phyloP scores from a whole-genome alignment of 202 grass and related monocot genomes.

The Thinopyrum obtusiflorum region DNA sequence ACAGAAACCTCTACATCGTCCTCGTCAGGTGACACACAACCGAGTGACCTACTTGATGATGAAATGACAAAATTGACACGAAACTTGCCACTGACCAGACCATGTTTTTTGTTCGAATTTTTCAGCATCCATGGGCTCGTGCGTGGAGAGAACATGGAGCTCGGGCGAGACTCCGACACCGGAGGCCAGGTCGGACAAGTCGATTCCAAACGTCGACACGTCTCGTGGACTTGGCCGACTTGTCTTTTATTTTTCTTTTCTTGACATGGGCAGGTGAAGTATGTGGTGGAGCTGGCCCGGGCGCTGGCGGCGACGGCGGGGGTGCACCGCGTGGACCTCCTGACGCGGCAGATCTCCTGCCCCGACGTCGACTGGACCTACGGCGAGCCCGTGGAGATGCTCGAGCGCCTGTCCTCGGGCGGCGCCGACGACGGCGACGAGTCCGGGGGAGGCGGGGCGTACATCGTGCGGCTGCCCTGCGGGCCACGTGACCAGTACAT shows the following conservation, averaged over 20 bases:
- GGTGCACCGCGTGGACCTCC: slow-evolving; percentile 73
- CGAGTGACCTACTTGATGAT: neutral
- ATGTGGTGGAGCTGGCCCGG: slow-evolving; percentile 88
- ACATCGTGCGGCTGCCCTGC: slow-evolving; percentile 87
- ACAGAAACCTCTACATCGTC: slow-evolving; percentile 75
- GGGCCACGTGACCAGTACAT: slow-evolving; percentile 81
- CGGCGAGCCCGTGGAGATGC: slow-evolving; percentile 90
- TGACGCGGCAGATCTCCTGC: slow-evolving; percentile 78
- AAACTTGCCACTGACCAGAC: neutral
- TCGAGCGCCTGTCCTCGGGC: slow-evolving; percentile 22
- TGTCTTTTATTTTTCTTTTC: too few species aligned
- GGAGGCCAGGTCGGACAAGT: slow-evolving; percentile 70
- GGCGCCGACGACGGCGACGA: neutral
- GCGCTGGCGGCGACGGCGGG: slow-evolving; percentile 80
- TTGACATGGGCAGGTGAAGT: slow-evolving; percentile 57
- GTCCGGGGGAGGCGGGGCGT: slow-evolving; percentile 46
- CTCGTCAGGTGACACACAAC: slow-evolving; percentile 59
- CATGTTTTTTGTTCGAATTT: neutral
- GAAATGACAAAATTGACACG: neutral
- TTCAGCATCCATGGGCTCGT: slow-evolving; percentile 78
- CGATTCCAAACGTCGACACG: neutral
- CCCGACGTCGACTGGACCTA: slow-evolving; percentile 93
- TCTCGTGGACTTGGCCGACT: neutral
- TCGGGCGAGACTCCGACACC: slow-evolving; percentile 83
- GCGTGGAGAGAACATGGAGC: slow-evolving; percentile 94